phyloP scores from a whole-genome alignment of 2,329 filamentous ascomycete genomes.

The Ceratocystis cubensis region DNA sequence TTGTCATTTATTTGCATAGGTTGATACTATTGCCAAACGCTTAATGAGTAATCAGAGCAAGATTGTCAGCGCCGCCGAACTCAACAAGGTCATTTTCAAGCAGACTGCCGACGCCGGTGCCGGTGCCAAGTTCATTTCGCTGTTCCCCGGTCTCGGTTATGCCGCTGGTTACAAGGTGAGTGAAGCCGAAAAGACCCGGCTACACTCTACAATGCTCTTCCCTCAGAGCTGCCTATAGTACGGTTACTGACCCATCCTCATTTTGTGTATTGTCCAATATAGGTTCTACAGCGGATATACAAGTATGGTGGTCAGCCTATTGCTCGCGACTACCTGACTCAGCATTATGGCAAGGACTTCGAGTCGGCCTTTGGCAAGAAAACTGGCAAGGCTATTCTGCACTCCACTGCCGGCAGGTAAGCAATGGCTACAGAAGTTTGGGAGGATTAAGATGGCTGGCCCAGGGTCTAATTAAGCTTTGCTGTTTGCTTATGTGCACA shows the following conservation, averaged over 20 bases:
- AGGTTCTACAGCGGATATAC: constrained; percentile 89
- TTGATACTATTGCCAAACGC: constrained; percentile 96
- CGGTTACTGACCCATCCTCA: background rate
- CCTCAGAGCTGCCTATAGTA: background rate
- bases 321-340: constrained; percentile 73
- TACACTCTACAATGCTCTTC: no score
- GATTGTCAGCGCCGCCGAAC: constrained; percentile 37
- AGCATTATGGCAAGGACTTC: constrained; percentile 71
- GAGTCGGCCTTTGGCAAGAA: constrained; percentile 88
- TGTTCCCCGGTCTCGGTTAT: constrained; percentile 95
- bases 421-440: constrained; percentile 21
- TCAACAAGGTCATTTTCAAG: constrained; percentile 91
- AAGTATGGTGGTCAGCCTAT: constrained; percentile 98
- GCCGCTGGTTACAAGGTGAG: constrained; percentile 87
- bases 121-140: constrained; percentile 73
- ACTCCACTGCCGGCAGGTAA: constrained; percentile 85
- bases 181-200: background rate
- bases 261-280: background rate
- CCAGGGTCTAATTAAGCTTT: background rate
- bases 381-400: constrained; percentile 95
- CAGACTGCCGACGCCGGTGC: constrained; percentile 63
- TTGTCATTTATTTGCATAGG: constrained; percentile 37
- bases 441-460: background rate
- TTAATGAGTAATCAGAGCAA: constrained; percentile 91
- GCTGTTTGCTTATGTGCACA: background rate